Evolutionary conservation across 1,139 yeast genomes (phyloP).

Genomic region (Ogataea hybrid): DNA sequence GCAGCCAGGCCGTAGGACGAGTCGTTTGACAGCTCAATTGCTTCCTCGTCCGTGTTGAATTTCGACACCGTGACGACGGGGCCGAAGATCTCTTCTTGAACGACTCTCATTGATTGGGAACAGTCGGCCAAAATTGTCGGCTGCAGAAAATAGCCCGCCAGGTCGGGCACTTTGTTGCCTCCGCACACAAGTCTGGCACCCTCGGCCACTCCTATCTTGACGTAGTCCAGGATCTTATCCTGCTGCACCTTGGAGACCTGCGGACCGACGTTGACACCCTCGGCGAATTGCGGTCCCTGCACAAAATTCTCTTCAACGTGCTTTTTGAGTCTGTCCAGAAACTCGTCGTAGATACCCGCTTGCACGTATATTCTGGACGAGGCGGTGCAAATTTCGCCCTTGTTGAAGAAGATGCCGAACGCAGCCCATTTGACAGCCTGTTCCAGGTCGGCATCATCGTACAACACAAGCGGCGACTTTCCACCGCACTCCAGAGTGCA

Average conservation of each 20-base stretch:
- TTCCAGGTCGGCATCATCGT: slow-evolving; percentile 56
- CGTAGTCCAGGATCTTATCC: slow-evolving; percentile 49
- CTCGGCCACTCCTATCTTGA: slow-evolving; percentile 52
- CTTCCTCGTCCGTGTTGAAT: slow-evolving; percentile 54
- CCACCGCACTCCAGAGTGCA: slow-evolving; percentile 66
- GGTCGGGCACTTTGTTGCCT: slow-evolving; percentile 36
- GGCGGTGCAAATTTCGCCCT: slow-evolving; percentile 61
- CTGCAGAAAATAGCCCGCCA: slow-evolving; percentile 44
- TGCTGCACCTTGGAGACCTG: slow-evolving; percentile 65
- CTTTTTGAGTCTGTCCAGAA: slow-evolving; percentile 46
- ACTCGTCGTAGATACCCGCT: slow-evolving; percentile 37
- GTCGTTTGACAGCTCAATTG: slow-evolving; percentile 47
- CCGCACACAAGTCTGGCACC: slow-evolving; percentile 56
- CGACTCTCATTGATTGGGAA: slow-evolving; percentile 49
- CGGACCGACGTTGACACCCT: slow-evolving; percentile 69
- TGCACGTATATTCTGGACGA: slow-evolving; percentile 56
- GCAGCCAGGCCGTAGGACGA: slow-evolving; percentile 60
- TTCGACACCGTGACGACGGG: slow-evolving; percentile 57
- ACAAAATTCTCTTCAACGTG: slow-evolving; percentile 48
- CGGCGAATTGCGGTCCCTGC: slow-evolving; percentile 58
- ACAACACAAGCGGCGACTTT: slow-evolving; percentile 54
- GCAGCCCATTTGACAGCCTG: slow-evolving; percentile 65
- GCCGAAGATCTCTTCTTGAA: slow-evolving; percentile 59
- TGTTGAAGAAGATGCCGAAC: slow-evolving; percentile 53
- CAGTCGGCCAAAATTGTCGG: slow-evolving; percentile 59